Base-by-base conservation (phyloP, 2,329 filamentous ascomycete species). In the Neonectria coccinea region DNA sequence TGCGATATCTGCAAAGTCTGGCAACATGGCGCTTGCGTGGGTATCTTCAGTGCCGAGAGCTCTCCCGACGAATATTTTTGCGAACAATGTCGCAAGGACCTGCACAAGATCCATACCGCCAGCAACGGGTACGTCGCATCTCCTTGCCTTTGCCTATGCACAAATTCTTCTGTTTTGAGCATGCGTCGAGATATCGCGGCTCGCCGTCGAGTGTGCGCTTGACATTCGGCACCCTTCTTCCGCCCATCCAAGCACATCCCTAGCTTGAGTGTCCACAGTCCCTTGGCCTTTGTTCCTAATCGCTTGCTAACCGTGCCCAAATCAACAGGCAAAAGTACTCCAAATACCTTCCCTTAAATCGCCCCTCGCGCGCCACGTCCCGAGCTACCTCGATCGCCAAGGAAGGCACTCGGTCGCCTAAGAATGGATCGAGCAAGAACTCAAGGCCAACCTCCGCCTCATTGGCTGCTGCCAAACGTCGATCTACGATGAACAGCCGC, bases 11-110 rank as follows among this genome's bases (percentile, higher is more conserved):
- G 96, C 84, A 97, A 97, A 78, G 96, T 98, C 68, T 99, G 95
- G 96, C 96, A 99, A 79, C 96, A 99, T 78, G 96, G 96, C 74
- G 95, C 94, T 65, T 99, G 96, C 76, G 95, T 99, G 64, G 95
- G 96, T 65, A 97, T 99, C 75, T 94, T 97, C 83, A 96, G 96
- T 71, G 95, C 97, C 79, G 91, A 92, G 71, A 91, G 92, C 78
- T 95, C 93, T 70, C 96, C 96, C 10, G 95, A 98, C 59, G 94
- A 98, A 79, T 99, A 99, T 82, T 99, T 96, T 77, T 99, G 96
- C 81, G 96, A 99, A 81, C 88, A 93, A 79, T 99, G 96, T 81
- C 90, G 92, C 70, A 94, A 94, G 77, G 94, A 97, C 77, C 86
- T 97, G 56, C 96, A 99, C 84, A 93, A 90, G 76, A 90, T 97